phyloP scores from a whole-genome alignment of 805 yeast genomes.

The Candida mattraensis region DNA sequence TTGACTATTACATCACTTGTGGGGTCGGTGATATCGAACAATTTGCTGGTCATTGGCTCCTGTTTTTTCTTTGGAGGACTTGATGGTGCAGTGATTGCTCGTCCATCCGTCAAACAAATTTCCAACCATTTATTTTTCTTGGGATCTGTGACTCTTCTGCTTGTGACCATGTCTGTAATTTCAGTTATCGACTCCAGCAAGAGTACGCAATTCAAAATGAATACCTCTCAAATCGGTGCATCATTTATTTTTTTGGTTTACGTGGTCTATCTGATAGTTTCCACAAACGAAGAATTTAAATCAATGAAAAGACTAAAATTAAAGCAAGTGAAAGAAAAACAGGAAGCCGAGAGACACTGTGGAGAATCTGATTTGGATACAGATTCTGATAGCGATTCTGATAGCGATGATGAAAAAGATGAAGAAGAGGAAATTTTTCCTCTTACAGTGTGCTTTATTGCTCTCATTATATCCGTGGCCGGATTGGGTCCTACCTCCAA shows the following conservation, averaged over 20 bases:
- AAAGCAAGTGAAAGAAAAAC: slow-evolving; percentile 5
- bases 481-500: slow-evolving; percentile 18
- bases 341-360: slow-evolving; percentile 2
- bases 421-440: slow-evolving; percentile 14
- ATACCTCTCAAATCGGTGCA: slow-evolving; percentile 17
- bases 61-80: slow-evolving; percentile 19
- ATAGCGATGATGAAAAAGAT: slow-evolving; percentile 6
- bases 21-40: slow-evolving; percentile 17
- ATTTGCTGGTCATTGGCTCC: slow-evolving; percentile 17
- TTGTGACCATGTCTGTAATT: slow-evolving; percentile 15
- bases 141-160: slow-evolving; percentile 7
- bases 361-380: slow-evolving; percentile 7
- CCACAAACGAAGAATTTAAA: slow-evolving; percentile 17
- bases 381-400: slow-evolving; percentile 12
- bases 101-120: slow-evolving; percentile 6
- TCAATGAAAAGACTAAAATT: slow-evolving; percentile 14
- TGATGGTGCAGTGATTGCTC: slow-evolving; percentile 9
- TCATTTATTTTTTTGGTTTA: slow-evolving; percentile 15
- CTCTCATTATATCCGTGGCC: slow-evolving; percentile 13
- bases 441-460: slow-evolving; percentile 14
- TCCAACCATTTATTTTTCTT: slow-evolving; percentile 16
- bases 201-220: slow-evolving; percentile 14
- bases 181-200: slow-evolving; percentile 14
- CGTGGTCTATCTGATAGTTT: slow-evolving; percentile 12
- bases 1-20: slow-evolving; percentile 16